Conservation (phyloP, 179 eudicot genomes). For the Sideroxylon spinosum region DNA sequence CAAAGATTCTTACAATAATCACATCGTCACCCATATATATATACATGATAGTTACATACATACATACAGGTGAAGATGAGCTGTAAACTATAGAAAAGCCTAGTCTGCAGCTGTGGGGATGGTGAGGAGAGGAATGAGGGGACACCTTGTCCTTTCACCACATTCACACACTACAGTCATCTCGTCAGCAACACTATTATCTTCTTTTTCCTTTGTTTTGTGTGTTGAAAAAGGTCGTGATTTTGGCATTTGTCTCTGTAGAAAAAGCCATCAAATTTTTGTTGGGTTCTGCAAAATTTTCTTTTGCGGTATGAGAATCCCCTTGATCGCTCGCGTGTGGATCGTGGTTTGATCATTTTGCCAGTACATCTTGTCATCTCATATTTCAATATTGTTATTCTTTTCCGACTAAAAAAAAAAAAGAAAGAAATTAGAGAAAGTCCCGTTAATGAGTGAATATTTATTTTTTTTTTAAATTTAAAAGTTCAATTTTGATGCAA, state of each 20-base stretch:
- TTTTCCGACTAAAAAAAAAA: too few species aligned
- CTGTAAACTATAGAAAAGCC: not conserved
- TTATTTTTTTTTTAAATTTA: too few species aligned
- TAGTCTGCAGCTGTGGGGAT: not conserved
- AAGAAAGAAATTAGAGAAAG: too few species aligned
- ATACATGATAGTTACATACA: not conserved
- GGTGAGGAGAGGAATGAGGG: not conserved
- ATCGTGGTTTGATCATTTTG: too few species aligned
- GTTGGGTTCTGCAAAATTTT: not conserved
- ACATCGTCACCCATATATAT: too few species aligned
- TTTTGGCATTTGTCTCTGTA: conserved; percentile 4
- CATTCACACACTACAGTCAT: not conserved
- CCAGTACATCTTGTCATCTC: too few species aligned
- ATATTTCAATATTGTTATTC: too few species aligned
- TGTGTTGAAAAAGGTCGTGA: not conserved
- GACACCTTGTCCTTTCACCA: not conserved
- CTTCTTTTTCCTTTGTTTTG: not conserved
- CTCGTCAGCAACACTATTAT: not conserved
- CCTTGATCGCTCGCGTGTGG: too few species aligned
- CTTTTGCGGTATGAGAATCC: not conserved
- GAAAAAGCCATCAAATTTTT: not conserved
- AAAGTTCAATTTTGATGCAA: too few species aligned
- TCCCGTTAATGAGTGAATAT: too few species aligned
- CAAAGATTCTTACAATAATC: not conserved
- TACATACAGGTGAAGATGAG: not conserved